Conservation (phyloP, 2,329 filamentous ascomycete genomes). For the Davidsoniella eucalypti region DNA sequence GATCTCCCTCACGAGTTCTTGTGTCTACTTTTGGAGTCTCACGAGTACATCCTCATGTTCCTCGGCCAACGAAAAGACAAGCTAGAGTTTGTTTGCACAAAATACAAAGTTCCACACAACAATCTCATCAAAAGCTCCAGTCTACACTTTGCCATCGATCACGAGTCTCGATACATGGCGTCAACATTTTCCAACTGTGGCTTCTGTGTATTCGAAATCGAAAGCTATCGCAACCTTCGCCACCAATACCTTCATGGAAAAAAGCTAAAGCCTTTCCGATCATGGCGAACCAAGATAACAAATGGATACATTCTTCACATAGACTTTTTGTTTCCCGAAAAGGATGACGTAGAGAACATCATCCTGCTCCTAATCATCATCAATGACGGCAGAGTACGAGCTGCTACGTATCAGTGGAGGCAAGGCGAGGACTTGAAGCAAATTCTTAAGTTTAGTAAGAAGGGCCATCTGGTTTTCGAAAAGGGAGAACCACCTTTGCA, state of each 20-base stretch:
- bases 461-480: slow-evolving; percentile 33
- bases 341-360: slow-evolving; percentile 54
- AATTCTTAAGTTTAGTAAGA: slow-evolving; percentile 28
- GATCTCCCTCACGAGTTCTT: slow-evolving; percentile 61
- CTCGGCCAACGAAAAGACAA: slow-evolving; percentile 32
- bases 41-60: slow-evolving; percentile 63
- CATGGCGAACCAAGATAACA: slow-evolving; percentile 28
- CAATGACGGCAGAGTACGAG: slow-evolving; percentile 30
- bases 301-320: slow-evolving; percentile 69
- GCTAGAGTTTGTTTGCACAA: slow-evolving; percentile 44
- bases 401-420: slow-evolving; percentile 47
- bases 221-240: slow-evolving; percentile 35
- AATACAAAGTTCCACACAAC: slow-evolving; percentile 40
- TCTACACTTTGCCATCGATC: slow-evolving; percentile 60
- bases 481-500: slow-evolving; percentile 45
- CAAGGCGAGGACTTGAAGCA: slow-evolving; percentile 29
- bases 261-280: slow-evolving; percentile 42
- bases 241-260: slow-evolving; percentile 29
- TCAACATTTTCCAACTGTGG: slow-evolving; percentile 53
- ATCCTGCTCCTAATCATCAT: slow-evolving; percentile 55
- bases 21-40: slow-evolving; percentile 56
- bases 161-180: slow-evolving; percentile 50
- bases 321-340: slow-evolving; percentile 63
- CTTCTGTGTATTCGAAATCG: slow-evolving; percentile 57
- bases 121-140: slow-evolving; percentile 35